Conservation (phyloP, 176 grass and related monocot genomes). For the Neostapfia colusana region DNA sequence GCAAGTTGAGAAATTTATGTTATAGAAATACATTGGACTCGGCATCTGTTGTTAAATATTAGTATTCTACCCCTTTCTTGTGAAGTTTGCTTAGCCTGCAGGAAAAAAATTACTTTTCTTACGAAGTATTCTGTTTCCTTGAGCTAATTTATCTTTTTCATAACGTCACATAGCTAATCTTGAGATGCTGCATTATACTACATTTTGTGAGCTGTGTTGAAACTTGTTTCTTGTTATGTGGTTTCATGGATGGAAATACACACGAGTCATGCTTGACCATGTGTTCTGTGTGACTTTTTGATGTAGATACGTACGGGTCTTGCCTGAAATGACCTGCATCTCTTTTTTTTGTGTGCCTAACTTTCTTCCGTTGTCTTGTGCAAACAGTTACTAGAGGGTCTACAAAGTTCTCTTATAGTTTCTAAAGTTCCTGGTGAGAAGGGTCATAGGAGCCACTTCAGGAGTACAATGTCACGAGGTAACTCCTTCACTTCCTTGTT, state of each 20-base stretch:
- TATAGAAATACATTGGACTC: background rate
- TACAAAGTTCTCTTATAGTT: slow-evolving; percentile 88
- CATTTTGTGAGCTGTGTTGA: background rate
- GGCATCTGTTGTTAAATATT: background rate
- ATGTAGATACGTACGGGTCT: background rate
- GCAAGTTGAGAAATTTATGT: background rate
- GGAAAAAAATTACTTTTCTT: slow-evolving; percentile 21
- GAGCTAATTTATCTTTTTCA: background rate
- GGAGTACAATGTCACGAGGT: slow-evolving; percentile 73
- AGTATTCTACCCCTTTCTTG: no score
- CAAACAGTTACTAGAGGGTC: slow-evolving; percentile 77
- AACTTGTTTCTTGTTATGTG: background rate
- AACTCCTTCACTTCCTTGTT: background rate
- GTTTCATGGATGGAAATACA: background rate
- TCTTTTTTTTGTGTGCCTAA: slow-evolving; percentile 7
- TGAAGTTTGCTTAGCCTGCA: background rate
- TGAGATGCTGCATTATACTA: background rate
- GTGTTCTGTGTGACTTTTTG: background rate
- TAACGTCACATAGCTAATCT: background rate
- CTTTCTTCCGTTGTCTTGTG: slow-evolving; percentile 25
- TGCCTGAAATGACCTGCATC: background rate
- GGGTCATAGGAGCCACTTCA: slow-evolving; percentile 51
- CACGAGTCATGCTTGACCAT: background rate
- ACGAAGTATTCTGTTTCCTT: slow-evolving; percentile 20
- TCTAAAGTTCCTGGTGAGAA: slow-evolving; percentile 82